Percentiles rank a stretch among this genome's conserved stretches.
Evolutionary conservation across 2,329 filamentous ascomycete species (phyloP).

Genomic region (Cladosporium cucumerinum): DNA sequence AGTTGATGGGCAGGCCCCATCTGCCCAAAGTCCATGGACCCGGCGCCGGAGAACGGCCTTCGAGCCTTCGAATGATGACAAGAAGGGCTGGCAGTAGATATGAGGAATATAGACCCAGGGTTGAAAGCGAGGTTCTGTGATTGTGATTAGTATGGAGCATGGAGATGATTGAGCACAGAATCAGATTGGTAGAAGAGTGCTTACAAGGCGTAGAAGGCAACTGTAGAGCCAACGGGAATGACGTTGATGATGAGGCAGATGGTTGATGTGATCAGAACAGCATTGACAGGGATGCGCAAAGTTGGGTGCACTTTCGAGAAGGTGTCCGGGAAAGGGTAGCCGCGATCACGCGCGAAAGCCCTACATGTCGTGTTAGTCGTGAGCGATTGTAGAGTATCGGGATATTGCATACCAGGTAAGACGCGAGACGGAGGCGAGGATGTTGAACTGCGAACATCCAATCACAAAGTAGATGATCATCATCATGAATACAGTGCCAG

Average conservation of each 20-base stretch:
- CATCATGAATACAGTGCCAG: background rate
- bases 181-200: slow-evolving; percentile 32
- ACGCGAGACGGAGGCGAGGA: background rate
- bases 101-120: background rate
- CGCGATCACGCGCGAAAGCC: slow-evolving; percentile 2
- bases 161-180: slow-evolving; percentile 30
- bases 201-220: slow-evolving; percentile 1
- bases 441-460: background rate
- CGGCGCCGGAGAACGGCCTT: background rate
- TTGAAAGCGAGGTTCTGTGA: background rate
- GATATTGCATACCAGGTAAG: background rate
- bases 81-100: slow-evolving; percentile 30
- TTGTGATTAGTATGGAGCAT: background rate
- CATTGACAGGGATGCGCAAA: slow-evolving; percentile 36
- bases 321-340: background rate
- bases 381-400: slow-evolving; percentile 7
- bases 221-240: slow-evolving; percentile 40
- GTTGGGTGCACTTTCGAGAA: slow-evolving; percentile 29
- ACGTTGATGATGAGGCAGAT: slow-evolving; percentile 37
- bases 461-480: background rate
- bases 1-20: slow-evolving; percentile 18
- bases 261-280: slow-evolving; percentile 35
- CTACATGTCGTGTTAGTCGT: background rate
- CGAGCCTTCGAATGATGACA: slow-evolving; percentile 22
- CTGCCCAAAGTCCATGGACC: slow-evolving; percentile 18